Evolutionary conservation across 768 basidiomycete species (phyloP), one percentile per base, ranked within the genome.

Genomic region (Candolleomyces aberdarensis): DNA sequence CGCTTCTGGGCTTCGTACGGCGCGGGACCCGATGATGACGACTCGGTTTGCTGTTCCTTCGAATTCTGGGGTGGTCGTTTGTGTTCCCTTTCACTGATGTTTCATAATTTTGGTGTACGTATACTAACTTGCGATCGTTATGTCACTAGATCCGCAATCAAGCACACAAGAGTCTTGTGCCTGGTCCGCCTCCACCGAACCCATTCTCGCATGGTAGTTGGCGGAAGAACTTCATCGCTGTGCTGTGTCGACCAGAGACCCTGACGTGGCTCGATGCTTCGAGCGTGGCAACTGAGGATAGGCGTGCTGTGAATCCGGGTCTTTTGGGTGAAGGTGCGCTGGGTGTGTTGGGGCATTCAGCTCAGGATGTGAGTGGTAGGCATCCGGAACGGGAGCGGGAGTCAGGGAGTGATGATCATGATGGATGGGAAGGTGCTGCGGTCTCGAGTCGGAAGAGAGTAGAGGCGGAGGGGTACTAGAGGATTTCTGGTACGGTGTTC

Each of bases 141-240:
- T 52, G 61, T 47, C 13, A 11, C 17, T 69, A 94, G 89, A 94
- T 96, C 65, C 86, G 95, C 61, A 92, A 89, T 64, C 87, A 90
- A 73, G 91, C 92, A 17, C 90, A 93, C 71, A 88, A 86, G 64
- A 78, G 81, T 31, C 75, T 94, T 51, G 77, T 83, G 31, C 81
- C 85, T 22, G 87, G 84, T 3, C 77, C 84, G 1, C 71, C 86
- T 3, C 90, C 91, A 31, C 80, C 89, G 1, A 98, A 96, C 69
- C 93, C 94, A 20, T 98, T 96, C 74, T 88, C 90, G 47, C 89
- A 91, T 70, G 86, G 89, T 43, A 86, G 75, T 46, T 91, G 87
- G 85, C 77, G 84, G 64, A 76, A 83, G 60, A 98, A 98, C 73
- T 68, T 94, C 53, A 72, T 83, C 31, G 86, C 88, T 58, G 82